Base-by-base conservation (phyloP, 2,329 filamentous ascomycete species). In the Alternaria atra region DNA sequence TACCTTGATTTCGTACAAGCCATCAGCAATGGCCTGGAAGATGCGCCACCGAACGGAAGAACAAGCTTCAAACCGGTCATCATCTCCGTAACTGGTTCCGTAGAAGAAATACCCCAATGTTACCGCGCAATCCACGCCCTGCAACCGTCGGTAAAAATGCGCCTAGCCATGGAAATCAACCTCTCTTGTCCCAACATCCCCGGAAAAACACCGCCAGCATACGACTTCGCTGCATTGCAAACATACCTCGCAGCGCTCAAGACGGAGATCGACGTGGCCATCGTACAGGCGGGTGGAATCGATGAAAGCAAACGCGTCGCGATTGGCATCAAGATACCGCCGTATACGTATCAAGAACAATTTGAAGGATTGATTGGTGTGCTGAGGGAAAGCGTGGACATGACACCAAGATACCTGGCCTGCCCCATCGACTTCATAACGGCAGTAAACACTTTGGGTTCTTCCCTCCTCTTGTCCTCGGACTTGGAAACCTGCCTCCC, bases 181-280 rank as follows among this genome's bases (percentile, higher is more conserved):
- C 85, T 94, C 30, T 90, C 87, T 32, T 94, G 91, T 68, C 91
- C 91, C 0, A 94, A 94, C 70, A 93, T 94, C 51, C 83, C 85
- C 0, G 80, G 81, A 17, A 84, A 85, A 47, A 88, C 91, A 0
- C 91, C 91, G 1, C 90, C 91, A 6, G 91, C 91, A 0, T 94
- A 93, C 73, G 83, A 86, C 7, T 76, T 81, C 0, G 65, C 66
- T 0, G 80, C 83, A 0, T 74, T 94, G 3, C 64, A 74, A 0
- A 76, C 77, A 5, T 93, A 92, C 63, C 78, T 94, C 2, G 64
- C 67, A 1, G 78, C 80, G 0, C 77, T 91, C 0, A 77, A 80
- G 0, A 40, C 64, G 0, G 63, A 74, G 3, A 78, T 82, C 6
- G 53, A 57, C 50, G 37, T 6, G 63, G 71, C 37, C 25, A 66